These are phyloP conservation scores for Diplodia scrobiculata DNA, from an alignment of 2,329 filamentous ascomycete species.

Conservation along the genomic window DNA sequence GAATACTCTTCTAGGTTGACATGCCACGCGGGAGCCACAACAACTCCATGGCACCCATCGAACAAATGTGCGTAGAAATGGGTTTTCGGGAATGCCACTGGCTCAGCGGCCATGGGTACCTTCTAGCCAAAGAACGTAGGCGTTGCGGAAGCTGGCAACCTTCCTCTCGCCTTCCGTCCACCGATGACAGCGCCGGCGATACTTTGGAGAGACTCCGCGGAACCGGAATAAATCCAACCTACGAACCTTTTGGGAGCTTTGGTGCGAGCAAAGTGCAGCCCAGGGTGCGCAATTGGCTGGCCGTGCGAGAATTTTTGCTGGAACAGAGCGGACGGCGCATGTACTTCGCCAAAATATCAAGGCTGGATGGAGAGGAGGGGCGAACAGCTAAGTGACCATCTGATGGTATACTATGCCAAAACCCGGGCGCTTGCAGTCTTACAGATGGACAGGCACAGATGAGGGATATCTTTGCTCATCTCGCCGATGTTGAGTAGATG, in stretches of 20 bases:
- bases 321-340: neutral
- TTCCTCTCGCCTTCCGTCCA: no score
- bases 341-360: neutral
- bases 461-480: neutral
- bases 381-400: neutral
- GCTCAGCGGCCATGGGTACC: no score
- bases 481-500: neutral
- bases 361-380: neutral
- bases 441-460: neutral
- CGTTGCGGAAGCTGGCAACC: neutral
- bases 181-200: neutral
- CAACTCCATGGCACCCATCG: neutral
- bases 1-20: neutral
- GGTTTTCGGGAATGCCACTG: neutral
- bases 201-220: neutral
- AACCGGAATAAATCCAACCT: neutral
- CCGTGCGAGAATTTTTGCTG: neutral
- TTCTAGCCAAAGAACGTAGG: neutral
- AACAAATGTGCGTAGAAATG: neutral
- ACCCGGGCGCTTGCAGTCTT: neutral
- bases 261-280: neutral
- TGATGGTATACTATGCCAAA: neutral
- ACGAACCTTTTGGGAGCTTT: neutral
- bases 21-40: neutral
- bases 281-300: neutral